Evolutionary conservation across 306 rosid genomes (phyloP).

Genomic region (Quercus suber): DNA sequence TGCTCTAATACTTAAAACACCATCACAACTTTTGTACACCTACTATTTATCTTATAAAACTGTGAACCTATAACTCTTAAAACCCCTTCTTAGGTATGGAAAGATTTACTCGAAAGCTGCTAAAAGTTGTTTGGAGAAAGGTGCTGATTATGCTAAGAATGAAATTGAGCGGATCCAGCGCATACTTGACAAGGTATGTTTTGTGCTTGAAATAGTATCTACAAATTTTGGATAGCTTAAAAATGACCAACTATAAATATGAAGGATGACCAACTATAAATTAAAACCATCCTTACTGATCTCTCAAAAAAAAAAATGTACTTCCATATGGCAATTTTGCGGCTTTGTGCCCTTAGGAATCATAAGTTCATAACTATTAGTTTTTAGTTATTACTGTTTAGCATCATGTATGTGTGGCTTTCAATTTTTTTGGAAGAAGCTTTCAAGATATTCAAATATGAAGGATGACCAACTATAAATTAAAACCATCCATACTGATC

Average conservation of each 20-base stretch:
- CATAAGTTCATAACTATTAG: background rate
- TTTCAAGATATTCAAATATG: background rate
- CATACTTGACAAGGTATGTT: slow-evolving; percentile 73
- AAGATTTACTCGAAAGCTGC: slow-evolving; percentile 87
- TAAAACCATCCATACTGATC: too few relatives aligned
- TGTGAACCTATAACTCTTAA: slow-evolving; percentile 8
- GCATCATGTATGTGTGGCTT: too few relatives aligned
- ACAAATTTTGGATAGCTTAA: background rate
- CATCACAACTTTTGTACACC: background rate
- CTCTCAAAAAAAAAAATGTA: too few relatives aligned
- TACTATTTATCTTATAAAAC: background rate
- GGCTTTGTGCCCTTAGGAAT: background rate
- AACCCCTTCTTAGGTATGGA: slow-evolving; percentile 49
- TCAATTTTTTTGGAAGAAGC: too few relatives aligned
- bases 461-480: background rate
- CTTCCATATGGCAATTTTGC: background rate
- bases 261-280: background rate
- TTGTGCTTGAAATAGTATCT: background rate
- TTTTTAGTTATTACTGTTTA: background rate
- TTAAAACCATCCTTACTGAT: too few relatives aligned
- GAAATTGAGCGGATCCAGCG: slow-evolving; percentile 84
- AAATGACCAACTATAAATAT: background rate
- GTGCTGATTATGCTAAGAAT: slow-evolving; percentile 79
- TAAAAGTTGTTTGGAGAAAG: slow-evolving; percentile 66
- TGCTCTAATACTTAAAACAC: too few relatives aligned